Evolutionary conservation across 768 basidiomycete genomes (phyloP).

Genomic region (Termitomyces sp.): DNA sequence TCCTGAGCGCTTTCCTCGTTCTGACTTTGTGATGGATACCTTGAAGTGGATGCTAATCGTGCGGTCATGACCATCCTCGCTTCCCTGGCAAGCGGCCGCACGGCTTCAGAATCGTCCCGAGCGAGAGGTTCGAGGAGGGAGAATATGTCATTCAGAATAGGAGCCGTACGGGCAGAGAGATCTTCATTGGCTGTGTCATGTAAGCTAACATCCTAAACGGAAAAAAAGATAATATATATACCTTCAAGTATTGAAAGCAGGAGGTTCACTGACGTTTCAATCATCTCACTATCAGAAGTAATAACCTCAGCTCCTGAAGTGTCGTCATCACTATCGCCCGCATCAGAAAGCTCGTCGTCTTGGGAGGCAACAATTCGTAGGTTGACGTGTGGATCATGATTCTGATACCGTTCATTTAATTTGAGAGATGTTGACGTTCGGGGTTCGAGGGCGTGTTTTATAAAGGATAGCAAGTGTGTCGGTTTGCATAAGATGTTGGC

Average conservation of each 20-base stretch:
- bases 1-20: slow-evolving; percentile 52
- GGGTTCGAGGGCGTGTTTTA: slow-evolving; percentile 73
- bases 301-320: slow-evolving; percentile 38
- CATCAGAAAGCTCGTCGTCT: slow-evolving; percentile 40
- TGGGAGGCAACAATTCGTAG: slow-evolving; percentile 36
- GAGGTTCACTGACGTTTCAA: slow-evolving; percentile 75
- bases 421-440: slow-evolving; percentile 24
- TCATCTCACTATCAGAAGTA: slow-evolving; percentile 59
- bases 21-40: slow-evolving; percentile 21
- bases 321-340: slow-evolving; percentile 59
- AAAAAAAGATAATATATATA: slow-evolving; percentile 26
- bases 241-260: slow-evolving; percentile 88
- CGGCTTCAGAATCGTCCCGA: slow-evolving; percentile 40
- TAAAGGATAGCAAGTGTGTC: slow-evolving; percentile 74
- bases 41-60: slow-evolving; percentile 61
- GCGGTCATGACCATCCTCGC: slow-evolving; percentile 84
- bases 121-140: slow-evolving; percentile 58
- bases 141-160: slow-evolving; percentile 72
- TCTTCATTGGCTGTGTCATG: slow-evolving; percentile 47
- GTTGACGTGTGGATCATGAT: slow-evolving; percentile 13
- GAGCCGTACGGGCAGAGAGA: slow-evolving; percentile 57
- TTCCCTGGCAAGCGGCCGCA: slow-evolving; percentile 68
- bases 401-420: slow-evolving; percentile 20
- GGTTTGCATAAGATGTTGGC: slow-evolving; percentile 63
- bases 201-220: background rate